Percentiles rank a stretch among this genome's conserved stretches.
Conservation (phyloP, 768 basidiomycete genomes). For the Tricholomella constricta region DNA sequence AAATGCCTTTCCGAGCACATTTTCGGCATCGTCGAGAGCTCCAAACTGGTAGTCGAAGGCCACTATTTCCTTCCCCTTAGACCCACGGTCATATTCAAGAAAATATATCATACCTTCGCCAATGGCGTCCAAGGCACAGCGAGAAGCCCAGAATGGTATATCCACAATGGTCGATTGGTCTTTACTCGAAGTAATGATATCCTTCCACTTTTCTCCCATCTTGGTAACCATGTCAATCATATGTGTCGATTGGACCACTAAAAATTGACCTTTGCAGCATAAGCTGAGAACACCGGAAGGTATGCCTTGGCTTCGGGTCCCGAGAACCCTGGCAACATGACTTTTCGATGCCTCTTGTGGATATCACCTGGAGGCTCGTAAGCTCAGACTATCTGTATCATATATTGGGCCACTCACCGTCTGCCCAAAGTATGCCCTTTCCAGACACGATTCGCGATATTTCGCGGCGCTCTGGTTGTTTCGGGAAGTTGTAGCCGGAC, state of each 20-base stretch:
- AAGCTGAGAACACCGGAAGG: conserved; percentile 40
- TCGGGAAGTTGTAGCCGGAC: conserved; percentile 44
- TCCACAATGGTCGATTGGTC: conserved; percentile 34
- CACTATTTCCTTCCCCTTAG: conserved; percentile 25
- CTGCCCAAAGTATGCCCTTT: conserved; percentile 39
- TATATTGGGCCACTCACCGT: conserved; percentile 30
- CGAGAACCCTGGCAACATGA: conserved; percentile 51
- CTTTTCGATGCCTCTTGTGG: conserved; percentile 49
- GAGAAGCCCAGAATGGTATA: conserved; percentile 40
- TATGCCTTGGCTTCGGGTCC: conserved; percentile 43
- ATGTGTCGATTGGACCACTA: conserved; percentile 5
- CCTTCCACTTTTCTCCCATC: conserved; percentile 43
- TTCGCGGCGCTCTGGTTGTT: conserved; percentile 39
- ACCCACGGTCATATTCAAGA: background rate
- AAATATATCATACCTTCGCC: conserved; percentile 39
- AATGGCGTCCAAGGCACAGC: conserved; percentile 51
- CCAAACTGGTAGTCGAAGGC: conserved; percentile 54
- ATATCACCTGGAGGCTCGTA: conserved; percentile 30
- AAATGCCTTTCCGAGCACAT: conserved; percentile 38
- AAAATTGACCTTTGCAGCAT: conserved; percentile 31
- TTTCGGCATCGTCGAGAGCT: conserved; percentile 37
- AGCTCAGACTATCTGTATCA: background rate
- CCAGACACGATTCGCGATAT: conserved; percentile 37
- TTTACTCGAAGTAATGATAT: conserved; percentile 29
- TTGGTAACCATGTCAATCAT: conserved; percentile 19